Evolutionary conservation across 192 early-diverging fungal species (phyloP).

Genomic region (Thamnidium elegans): DNA sequence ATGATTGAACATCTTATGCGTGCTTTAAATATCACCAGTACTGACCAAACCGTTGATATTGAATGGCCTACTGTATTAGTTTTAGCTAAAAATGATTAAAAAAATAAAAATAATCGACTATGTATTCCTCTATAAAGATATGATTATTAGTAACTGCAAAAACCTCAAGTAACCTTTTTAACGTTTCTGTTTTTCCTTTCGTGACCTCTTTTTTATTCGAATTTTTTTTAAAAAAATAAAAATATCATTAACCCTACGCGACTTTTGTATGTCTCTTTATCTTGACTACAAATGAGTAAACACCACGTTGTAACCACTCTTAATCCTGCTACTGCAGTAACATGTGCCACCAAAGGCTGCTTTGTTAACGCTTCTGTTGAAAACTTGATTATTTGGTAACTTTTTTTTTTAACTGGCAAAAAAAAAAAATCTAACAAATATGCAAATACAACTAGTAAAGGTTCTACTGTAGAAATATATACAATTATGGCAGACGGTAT

Average conservation of each 20-base stretch:
- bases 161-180: too few relatives aligned
- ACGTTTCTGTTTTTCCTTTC: not conserved
- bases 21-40: slow-evolving; percentile 17
- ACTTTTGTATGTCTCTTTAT: too few relatives aligned
- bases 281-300: too few relatives aligned
- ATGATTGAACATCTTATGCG: slow-evolving; percentile 34
- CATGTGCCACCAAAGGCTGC: slow-evolving; percentile 55
- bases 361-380: slow-evolving; percentile 60
- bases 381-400: slow-evolving; percentile 75
- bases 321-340: slow-evolving; percentile 74
- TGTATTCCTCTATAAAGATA: too few relatives aligned
- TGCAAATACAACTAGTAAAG: slow-evolving; percentile 41
- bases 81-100: slow-evolving; percentile 19
- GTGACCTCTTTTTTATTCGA: too few relatives aligned
- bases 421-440: not conserved
- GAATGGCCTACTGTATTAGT: slow-evolving; percentile 53
- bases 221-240: too few relatives aligned
- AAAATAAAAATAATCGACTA: too few relatives aligned
- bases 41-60: slow-evolving; percentile 38
- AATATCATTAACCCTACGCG: too few relatives aligned
- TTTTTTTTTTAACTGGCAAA: not conserved
- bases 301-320: slow-evolving; percentile 61
- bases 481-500: slow-evolving; percentile 36
- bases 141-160: too few relatives aligned
- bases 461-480: slow-evolving; percentile 61